Percentiles rank a stretch among this genome's conserved stretches.
These are phyloP conservation scores for Tremellales sp. DNA, from an alignment of 1,284 basidiomycete species.

Conservation along the genomic window DNA sequence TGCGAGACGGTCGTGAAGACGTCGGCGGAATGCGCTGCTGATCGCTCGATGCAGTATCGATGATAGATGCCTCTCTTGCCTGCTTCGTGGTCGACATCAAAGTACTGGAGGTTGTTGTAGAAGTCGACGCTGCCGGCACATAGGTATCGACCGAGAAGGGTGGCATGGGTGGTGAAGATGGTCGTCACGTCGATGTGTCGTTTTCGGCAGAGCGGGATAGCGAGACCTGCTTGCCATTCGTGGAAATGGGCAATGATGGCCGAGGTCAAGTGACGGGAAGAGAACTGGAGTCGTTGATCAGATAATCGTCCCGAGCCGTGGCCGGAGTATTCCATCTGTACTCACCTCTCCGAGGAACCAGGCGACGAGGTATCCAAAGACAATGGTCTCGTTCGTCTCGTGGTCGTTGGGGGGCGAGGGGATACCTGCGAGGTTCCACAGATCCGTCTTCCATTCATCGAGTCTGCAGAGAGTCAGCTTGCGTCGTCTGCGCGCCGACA, in stretches of 20 bases:
- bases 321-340: too few species aligned
- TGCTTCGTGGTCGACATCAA: slow-evolving; percentile 98
- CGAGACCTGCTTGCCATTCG: slow-evolving; percentile 98
- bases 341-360: slow-evolving; percentile 97
- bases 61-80: slow-evolving; percentile 92
- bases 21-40: slow-evolving; percentile 89
- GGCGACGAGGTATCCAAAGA: slow-evolving; percentile 98
- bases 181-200: slow-evolving; percentile 96
- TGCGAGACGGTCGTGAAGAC: slow-evolving; percentile 98
- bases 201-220: slow-evolving; percentile 93
- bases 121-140: slow-evolving; percentile 97
- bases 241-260: slow-evolving; percentile 97
- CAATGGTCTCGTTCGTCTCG: slow-evolving; percentile 97
- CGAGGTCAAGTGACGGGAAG: slow-evolving; percentile 68
- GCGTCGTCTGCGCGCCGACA: slow-evolving; percentile 1
- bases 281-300: slow-evolving; percentile 57
- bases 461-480: slow-evolving; percentile 52
- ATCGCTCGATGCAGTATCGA: slow-evolving; percentile 92
- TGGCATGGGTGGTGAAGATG: slow-evolving; percentile 98
- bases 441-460: slow-evolving; percentile 97
- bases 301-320: background rate
- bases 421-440: slow-evolving; percentile 97
- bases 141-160: slow-evolving; percentile 92
- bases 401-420: slow-evolving; percentile 92
- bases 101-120: slow-evolving; percentile 99